Evolutionary conservation across 768 basidiomycete species (phyloP).

Genomic region (Rhodotorula taiwanensis): DNA sequence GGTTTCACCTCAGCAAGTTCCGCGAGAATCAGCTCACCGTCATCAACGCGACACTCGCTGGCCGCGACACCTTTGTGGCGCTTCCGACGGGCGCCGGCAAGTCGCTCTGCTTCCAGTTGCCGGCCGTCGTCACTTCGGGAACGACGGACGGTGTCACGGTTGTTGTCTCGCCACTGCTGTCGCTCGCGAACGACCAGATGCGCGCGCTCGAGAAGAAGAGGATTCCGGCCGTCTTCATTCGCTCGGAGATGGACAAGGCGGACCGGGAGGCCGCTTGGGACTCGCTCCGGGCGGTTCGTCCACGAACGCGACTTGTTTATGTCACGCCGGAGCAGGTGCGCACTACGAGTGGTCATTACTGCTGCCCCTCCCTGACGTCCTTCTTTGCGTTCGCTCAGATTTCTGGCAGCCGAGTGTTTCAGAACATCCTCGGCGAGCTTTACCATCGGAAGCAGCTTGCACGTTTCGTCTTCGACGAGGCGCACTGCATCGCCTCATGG

Average conservation of each 20-base stretch:
- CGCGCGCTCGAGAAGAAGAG: slow-evolving; percentile 57
- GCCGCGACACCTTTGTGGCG: slow-evolving; percentile 82
- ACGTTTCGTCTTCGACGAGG: slow-evolving; percentile 91
- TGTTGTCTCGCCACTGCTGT: slow-evolving; percentile 79
- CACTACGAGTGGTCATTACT: no score
- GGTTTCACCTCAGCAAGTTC: no score
- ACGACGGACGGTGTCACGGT: slow-evolving; percentile 74
- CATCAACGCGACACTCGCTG: slow-evolving; percentile 68
- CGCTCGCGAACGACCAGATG: slow-evolving; percentile 86
- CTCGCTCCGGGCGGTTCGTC: slow-evolving; percentile 41
- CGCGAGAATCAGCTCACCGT: slow-evolving; percentile 82
- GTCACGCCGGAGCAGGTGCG: slow-evolving; percentile 81
- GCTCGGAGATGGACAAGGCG: slow-evolving; percentile 48
- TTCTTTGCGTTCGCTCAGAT: no score
- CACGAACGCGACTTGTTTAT: slow-evolving; percentile 71
- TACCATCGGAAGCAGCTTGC: slow-evolving; percentile 59
- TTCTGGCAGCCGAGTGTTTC: no score
- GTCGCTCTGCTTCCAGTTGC: slow-evolving; percentile 57
- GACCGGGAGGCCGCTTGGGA: slow-evolving; percentile 43
- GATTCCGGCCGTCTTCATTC: slow-evolving; percentile 65
- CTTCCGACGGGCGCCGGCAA: slow-evolving; percentile 67
- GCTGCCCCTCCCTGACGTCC: no score
- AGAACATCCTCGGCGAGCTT: slow-evolving; percentile 55
- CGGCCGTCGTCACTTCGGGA: slow-evolving; percentile 69
- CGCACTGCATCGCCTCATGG: slow-evolving; percentile 86